Evolutionary conservation across 768 basidiomycete genomes (phyloP).

Genomic region (Chalciporus pseudorubinellus): DNA sequence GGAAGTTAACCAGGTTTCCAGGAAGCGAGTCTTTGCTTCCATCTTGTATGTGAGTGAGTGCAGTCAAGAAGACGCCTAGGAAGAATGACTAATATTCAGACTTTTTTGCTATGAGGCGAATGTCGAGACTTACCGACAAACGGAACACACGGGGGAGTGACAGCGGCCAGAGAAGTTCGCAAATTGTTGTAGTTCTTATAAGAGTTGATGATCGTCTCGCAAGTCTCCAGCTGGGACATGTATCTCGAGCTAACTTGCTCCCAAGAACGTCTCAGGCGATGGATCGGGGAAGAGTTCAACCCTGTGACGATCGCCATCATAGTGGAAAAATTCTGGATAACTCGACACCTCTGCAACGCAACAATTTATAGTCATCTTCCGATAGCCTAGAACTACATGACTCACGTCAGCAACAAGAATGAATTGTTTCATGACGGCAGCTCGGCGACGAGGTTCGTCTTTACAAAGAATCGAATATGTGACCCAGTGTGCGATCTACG

Average conservation of each 20-base stretch:
- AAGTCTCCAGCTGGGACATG: slow-evolving; percentile 46
- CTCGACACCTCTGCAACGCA: slow-evolving; percentile 50
- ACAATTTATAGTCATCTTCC: slow-evolving; percentile 3
- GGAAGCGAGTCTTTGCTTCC: slow-evolving; percentile 52
- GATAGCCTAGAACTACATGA: background rate
- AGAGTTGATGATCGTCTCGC: slow-evolving; percentile 60
- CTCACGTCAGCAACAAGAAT: slow-evolving; percentile 63
- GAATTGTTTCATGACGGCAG: slow-evolving; percentile 62
- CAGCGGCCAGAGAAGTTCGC: slow-evolving; percentile 48
- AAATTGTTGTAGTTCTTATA: slow-evolving; percentile 69
- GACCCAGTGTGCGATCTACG: slow-evolving; percentile 59
- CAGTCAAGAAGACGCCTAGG: slow-evolving; percentile 57
- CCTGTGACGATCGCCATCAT: slow-evolving; percentile 69
- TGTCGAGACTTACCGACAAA: slow-evolving; percentile 53
- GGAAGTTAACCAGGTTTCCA: slow-evolving; percentile 53
- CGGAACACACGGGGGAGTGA: slow-evolving; percentile 65
- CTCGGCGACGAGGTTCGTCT: slow-evolving; percentile 59
- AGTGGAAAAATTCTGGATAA: slow-evolving; percentile 63
- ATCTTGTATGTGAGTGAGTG: slow-evolving; percentile 60
- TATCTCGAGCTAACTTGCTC: slow-evolving; percentile 51
- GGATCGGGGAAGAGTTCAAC: slow-evolving; percentile 62
- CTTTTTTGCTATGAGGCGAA: background rate
- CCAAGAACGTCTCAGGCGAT: slow-evolving; percentile 64
- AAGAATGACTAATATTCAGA: slow-evolving; percentile 1
- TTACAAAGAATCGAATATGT: slow-evolving; percentile 53